A percentile compares a stretch with the other conserved stretches of the same genome.
Evolutionary conservation across 306 rosid species (phyloP).

Genomic region (barrel medic (Medicago truncatula)): DNA sequence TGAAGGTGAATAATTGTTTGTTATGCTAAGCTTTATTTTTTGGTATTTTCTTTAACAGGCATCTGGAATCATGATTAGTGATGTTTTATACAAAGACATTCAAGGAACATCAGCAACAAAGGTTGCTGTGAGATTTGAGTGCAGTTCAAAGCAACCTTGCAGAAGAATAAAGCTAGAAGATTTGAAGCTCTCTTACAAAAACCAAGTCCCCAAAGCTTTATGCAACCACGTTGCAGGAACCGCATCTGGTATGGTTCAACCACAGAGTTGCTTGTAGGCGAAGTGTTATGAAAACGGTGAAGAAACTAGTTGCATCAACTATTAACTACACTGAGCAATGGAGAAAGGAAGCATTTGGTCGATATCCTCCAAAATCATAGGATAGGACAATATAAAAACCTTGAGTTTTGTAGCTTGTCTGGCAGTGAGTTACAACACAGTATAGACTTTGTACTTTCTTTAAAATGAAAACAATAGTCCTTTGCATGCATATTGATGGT

Average conservation of each 20-base stretch:
- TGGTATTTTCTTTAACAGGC: conserved; percentile 44
- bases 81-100: conserved; percentile 55
- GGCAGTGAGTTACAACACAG: no score
- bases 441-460: no score
- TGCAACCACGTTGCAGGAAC: conserved; percentile 53
- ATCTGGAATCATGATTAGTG: conserved; percentile 54
- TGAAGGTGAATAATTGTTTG: background rate
- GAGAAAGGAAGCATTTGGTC: background rate
- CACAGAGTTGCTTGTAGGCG: conserved; percentile 49
- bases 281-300: background rate
- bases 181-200: conserved; percentile 50
- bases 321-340: conserved; percentile 2
- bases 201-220: conserved; percentile 44
- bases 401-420: background rate
- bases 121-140: conserved; percentile 64
- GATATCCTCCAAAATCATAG: no score
- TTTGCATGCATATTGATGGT: no score
- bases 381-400: no score
- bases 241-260: conserved; percentile 47
- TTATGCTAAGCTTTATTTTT: background rate
- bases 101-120: conserved; percentile 60
- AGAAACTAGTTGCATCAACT: background rate
- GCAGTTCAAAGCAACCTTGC: conserved; percentile 60
- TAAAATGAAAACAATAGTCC: no score
- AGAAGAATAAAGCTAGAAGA: conserved; percentile 47